Evolutionary conservation across 192 early-diverging fungal genomes (phyloP).

Genomic region (Rhizophagus clarus): DNA sequence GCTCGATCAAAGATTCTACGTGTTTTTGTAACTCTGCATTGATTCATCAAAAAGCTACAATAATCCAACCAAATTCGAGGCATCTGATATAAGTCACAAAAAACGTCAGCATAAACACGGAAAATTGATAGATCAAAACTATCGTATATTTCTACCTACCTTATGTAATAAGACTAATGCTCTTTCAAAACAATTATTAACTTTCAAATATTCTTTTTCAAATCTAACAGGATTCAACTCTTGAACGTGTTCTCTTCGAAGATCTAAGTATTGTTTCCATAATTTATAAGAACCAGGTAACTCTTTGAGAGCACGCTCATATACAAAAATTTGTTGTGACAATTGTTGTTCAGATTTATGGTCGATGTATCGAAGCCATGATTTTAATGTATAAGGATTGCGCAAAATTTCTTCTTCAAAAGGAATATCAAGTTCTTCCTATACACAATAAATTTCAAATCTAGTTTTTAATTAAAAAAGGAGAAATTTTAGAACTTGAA

Average conservation of each 20-base stretch:
- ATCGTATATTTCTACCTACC: constrained; percentile 32
- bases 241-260: constrained; percentile 53
- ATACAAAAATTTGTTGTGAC: constrained; percentile 62
- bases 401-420: constrained; percentile 74
- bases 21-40: constrained; percentile 67
- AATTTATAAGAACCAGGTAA: constrained; percentile 96
- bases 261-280: constrained; percentile 87
- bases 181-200: constrained; percentile 83
- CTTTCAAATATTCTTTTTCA: constrained; percentile 62
- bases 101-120: neutral
- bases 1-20: constrained; percentile 92
- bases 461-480: neutral
- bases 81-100: constrained; percentile 56
- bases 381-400: constrained; percentile 68
- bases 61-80: constrained; percentile 92
- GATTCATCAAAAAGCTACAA: constrained; percentile 65
- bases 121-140: constrained; percentile 7
- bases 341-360: constrained; percentile 68
- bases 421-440: constrained; percentile 61
- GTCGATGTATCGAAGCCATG: constrained; percentile 90
- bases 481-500: neutral
- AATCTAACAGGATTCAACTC: constrained; percentile 56
- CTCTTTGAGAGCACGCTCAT: constrained; percentile 84
- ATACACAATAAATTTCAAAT: constrained; percentile 1
- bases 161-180: constrained; percentile 91